phyloP scores from a whole-genome alignment of 768 basidiomycete genomes.

The Gyrodon lividus region DNA sequence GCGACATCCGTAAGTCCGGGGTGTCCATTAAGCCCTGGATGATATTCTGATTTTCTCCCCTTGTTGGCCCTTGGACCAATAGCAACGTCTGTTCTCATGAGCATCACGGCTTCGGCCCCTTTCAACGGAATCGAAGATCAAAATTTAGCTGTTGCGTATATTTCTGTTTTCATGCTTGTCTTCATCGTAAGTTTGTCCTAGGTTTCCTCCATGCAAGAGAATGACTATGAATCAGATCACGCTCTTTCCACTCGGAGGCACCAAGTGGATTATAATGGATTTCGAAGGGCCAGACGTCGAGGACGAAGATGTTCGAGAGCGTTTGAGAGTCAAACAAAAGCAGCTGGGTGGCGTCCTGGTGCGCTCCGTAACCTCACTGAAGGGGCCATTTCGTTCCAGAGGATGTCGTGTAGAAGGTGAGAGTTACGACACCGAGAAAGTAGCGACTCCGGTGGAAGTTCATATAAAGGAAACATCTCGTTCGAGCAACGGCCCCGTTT shows the following conservation, averaged over 20 bases:
- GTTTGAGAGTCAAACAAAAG: constrained; percentile 39
- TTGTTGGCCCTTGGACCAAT: not conserved
- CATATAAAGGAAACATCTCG: not conserved
- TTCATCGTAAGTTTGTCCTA: constrained; percentile 46
- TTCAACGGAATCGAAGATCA: constrained; percentile 60
- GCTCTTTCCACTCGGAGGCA: constrained; percentile 63
- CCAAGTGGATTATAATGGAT: constrained; percentile 56
- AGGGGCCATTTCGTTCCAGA: not conserved
- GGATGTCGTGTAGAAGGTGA: not conserved
- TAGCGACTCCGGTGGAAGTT: not conserved
- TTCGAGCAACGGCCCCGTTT: not conserved
- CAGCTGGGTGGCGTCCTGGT: constrained; percentile 13
- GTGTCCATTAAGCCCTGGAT: not conserved
- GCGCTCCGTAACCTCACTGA: constrained; percentile 4
- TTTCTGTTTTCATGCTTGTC: constrained; percentile 58
- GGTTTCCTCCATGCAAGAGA: not conserved
- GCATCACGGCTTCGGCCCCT: constrained; percentile 57
- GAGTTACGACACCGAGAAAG: constrained; percentile 11
- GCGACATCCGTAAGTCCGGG: constrained; percentile 59
- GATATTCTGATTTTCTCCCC: not conserved
- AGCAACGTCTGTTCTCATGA: constrained; percentile 68
- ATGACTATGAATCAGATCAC: constrained; percentile 42
- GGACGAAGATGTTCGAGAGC: constrained; percentile 51
- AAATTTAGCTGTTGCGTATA: constrained; percentile 64
- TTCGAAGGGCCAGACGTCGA: constrained; percentile 64